Evolutionary conservation across 2,329 filamentous ascomycete genomes (phyloP), one percentile per base, ranked within the genome.

Genomic region (Claviceps africana): DNA sequence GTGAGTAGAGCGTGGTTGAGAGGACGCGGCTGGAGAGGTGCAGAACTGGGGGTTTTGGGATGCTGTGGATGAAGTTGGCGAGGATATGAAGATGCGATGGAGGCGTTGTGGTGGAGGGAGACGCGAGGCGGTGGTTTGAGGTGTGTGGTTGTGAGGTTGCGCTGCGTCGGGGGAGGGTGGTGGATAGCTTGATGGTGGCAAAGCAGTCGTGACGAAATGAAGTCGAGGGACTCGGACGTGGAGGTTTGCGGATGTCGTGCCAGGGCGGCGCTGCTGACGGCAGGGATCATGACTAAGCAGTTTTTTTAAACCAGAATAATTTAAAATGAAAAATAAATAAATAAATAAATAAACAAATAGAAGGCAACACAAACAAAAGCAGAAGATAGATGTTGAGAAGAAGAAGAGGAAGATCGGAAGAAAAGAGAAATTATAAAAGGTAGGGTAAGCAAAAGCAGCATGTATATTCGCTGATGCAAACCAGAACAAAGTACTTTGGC

Each of bases 151-250:
- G 35, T 6, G 48, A 13, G 37, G 19, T 22, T 11, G 2, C 30
- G 42, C n/a, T 11, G 45, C 17, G 39, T 35, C 17, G 35, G n/a
- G 25, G 19, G 9, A 56, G 50, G 37, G 39, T 51, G 9, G 49
- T 51, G 9, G 49, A 50, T 19, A 56, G 43, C 43, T 56, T 51
- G 35, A 55, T 44, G 47, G 37, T 47, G 46, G 49, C 43, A 17
- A 19, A n/a, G 37, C 4, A 19, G 45, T 51, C 13, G 31, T 37
- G 48, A 45, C 40, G 40, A 21, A 37, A 45, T 28, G 43, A n/a
- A 15, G 40, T 22, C 40, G 10, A 25, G 7, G 6, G n/a, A n/a
- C n/a, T n/a, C n/a, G 11, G 13, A 49, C 11, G 7, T 45, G 21
- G 28, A 30, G 25, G 39, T 15, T 43, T 22, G 35, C 13, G 48